phyloP scores from a whole-genome alignment of 2,329 filamentous ascomycete genomes.

The Apiospora koreana region DNA sequence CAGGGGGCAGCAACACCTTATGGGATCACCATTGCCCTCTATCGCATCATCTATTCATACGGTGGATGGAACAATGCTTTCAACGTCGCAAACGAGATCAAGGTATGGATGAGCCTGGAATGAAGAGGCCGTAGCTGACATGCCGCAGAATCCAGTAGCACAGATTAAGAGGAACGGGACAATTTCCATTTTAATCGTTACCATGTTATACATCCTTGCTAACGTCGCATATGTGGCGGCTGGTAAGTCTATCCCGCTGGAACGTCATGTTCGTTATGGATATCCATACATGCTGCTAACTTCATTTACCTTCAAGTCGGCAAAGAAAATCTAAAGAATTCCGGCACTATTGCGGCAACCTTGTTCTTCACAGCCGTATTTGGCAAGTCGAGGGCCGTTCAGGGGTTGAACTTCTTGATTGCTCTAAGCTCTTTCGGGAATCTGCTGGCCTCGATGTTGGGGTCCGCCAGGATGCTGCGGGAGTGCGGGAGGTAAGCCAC shows the following conservation, averaged over 20 bases:
- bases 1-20: conserved; percentile 37
- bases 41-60: conserved; percentile 62
- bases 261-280: too few relatives aligned
- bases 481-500: conserved; percentile 53
- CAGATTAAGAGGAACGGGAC: conserved; percentile 52
- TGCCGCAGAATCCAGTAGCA: conserved; percentile 53
- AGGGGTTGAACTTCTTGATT: conserved; percentile 58
- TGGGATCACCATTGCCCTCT: conserved; percentile 51
- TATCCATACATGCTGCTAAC: neutral
- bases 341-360: conserved; percentile 55
- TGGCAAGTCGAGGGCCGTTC: conserved; percentile 47
- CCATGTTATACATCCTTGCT: conserved; percentile 57
- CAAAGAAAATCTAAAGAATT: conserved; percentile 53
- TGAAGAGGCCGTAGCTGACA: neutral
- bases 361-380: conserved; percentile 63
- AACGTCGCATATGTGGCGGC: conserved; percentile 64
- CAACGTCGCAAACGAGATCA: conserved; percentile 63
- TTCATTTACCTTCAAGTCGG: conserved; percentile 38
- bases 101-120: conserved; percentile 29
- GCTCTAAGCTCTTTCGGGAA: conserved; percentile 61
- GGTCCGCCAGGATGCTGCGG: conserved; percentile 56
- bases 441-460: conserved; percentile 55
- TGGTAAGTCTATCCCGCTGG: conserved; percentile 27
- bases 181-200: conserved; percentile 51
- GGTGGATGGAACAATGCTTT: conserved; percentile 60